Percentiles rank a stretch among this genome's conserved stretches.
These are phyloP conservation scores for Dictyostelium firmibasis DNA, from an alignment of 78 protist species.

Conservation along the genomic window DNA sequence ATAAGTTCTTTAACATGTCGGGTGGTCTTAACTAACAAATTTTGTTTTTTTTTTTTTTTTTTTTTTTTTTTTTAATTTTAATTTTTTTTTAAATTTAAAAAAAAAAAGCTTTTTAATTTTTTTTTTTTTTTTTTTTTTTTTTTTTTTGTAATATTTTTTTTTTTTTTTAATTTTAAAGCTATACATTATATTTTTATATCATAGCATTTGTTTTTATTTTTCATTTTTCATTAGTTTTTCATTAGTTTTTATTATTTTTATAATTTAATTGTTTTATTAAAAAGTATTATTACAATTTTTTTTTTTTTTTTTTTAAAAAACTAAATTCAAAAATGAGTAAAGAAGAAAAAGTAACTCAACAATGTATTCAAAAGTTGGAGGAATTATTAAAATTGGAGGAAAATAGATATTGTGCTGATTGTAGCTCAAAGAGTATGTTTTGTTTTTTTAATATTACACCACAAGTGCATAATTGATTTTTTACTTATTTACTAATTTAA, in stretches of 20 bases:
- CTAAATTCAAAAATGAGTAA: constrained; percentile 9
- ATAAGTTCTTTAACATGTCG: background rate
- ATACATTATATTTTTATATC: background rate
- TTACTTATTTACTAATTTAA: background rate
- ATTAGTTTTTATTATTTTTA: background rate
- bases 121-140: background rate
- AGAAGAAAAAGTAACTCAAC: constrained; percentile 47
- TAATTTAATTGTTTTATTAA: background rate
- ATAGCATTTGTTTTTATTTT: background rate
- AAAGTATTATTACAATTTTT: background rate
- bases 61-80: background rate
- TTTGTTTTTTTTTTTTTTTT: background rate
- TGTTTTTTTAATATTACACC: background rate
- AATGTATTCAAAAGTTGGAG: constrained; percentile 32
- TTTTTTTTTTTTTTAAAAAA: background rate
- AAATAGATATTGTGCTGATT: constrained; percentile 79
- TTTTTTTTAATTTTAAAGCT: too few species aligned
- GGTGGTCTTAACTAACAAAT: background rate
- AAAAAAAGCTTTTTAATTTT: background rate
- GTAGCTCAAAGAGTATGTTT: constrained; percentile 62
- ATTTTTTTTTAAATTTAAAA: background rate
- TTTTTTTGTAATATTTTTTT: background rate
- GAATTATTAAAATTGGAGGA: constrained; percentile 58
- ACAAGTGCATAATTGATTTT: background rate
- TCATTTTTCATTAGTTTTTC: too few species aligned